A percentile compares a stretch with the other conserved stretches of the same genome.
Conservation (phyloP, 352 stramenopile species). For the Globisporangium carolinianum region DNA sequence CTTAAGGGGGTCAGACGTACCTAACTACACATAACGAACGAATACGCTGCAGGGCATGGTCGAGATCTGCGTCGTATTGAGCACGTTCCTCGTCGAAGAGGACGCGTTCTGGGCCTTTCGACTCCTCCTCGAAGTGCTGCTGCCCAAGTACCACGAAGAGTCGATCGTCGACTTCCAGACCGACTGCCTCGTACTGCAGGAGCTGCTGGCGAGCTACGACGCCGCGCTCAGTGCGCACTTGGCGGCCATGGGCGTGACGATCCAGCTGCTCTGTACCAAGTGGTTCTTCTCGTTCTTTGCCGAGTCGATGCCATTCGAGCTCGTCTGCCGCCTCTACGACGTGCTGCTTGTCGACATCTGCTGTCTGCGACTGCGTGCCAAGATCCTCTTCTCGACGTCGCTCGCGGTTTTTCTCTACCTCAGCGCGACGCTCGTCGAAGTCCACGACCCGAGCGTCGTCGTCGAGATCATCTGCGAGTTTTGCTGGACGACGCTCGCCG, state of each 20-base stretch:
- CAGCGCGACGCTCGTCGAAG: constrained; percentile 57
- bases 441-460: constrained; percentile 66
- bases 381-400: constrained; percentile 73
- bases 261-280: constrained; percentile 76
- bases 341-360: constrained; percentile 71
- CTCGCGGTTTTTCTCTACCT: constrained; percentile 71
- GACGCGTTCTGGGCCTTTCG: constrained; percentile 78
- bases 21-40: background rate
- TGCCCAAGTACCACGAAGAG: constrained; percentile 79
- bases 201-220: constrained; percentile 51
- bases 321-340: constrained; percentile 73
- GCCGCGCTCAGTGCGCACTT: constrained; percentile 52
- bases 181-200: constrained; percentile 75
- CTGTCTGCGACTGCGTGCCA: constrained; percentile 36
- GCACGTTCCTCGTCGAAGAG: constrained; percentile 68
- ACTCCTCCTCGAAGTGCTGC: constrained; percentile 57
- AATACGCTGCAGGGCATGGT: constrained; percentile 45
- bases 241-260: constrained; percentile 45
- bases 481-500: constrained; percentile 57
- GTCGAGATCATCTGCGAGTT: constrained; percentile 79
- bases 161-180: constrained; percentile 77
- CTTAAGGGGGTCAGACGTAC: background rate
- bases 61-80: constrained; percentile 70
- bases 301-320: constrained; percentile 74
- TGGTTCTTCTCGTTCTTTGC: constrained; percentile 85